A percentile compares a stretch with the other conserved stretches of the same genome.
Evolutionary conservation across 345 rosid genomes (phyloP).

Genomic region (Erodium maritimum): DNA sequence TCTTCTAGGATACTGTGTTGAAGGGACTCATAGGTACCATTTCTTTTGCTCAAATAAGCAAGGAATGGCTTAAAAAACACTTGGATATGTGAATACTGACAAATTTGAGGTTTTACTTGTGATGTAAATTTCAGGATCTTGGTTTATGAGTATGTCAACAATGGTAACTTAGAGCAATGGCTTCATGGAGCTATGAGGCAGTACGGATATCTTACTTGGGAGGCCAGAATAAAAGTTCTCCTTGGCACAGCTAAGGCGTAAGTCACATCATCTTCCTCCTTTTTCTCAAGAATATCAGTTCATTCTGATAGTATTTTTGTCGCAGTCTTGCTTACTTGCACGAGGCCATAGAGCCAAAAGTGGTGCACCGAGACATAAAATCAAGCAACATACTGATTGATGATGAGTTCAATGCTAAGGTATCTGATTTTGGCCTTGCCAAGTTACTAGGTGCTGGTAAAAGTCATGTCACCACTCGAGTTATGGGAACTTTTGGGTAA

Average conservation of each 20-base stretch:
- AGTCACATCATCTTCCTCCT: slow-evolving; percentile 12
- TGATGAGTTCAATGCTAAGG: slow-evolving; percentile 83
- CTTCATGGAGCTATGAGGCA: slow-evolving; percentile 79
- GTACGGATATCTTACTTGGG: slow-evolving; percentile 79
- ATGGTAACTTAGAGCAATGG: slow-evolving; percentile 84
- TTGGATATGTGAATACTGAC: no score
- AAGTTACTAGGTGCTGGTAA: slow-evolving; percentile 94
- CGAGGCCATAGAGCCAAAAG: slow-evolving; percentile 99
- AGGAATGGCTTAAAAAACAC: no score
- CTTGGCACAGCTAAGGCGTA: slow-evolving; percentile 90
- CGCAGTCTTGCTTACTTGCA: slow-evolving; percentile 96
- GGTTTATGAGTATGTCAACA: slow-evolving; percentile 74
- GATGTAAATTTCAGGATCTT: slow-evolving; percentile 36
- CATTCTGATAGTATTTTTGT: slow-evolving; percentile 5
- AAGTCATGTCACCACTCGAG: slow-evolving; percentile 92
- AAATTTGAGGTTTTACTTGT: no score
- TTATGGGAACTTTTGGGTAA: slow-evolving; percentile 99
- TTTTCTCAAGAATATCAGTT: slow-evolving; percentile 7
- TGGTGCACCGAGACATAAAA: slow-evolving; percentile 96
- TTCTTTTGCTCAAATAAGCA: no score
- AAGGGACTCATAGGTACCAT: slow-evolving; percentile 58
- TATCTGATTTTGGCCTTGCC: slow-evolving; percentile 96
- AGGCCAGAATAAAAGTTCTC: slow-evolving; percentile 62
- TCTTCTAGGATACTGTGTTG: slow-evolving; percentile 69
- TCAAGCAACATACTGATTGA: slow-evolving; percentile 92